Conservation (phyloP, 495 filamentous ascomycete genomes). For the Penicillium herquei region DNA sequence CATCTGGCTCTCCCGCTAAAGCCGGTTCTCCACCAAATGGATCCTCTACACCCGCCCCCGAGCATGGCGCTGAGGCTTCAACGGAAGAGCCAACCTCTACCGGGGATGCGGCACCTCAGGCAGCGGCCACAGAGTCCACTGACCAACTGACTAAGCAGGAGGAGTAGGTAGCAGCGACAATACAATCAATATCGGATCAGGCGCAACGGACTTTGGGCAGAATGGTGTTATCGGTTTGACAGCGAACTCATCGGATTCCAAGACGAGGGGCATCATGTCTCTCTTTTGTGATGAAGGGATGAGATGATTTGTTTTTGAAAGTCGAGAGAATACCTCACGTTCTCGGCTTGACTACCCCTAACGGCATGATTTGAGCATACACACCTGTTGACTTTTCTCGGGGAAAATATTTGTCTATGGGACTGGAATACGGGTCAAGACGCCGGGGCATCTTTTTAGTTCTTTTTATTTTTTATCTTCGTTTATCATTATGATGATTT, state of each 20-base stretch:
- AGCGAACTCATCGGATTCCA: constrained; percentile 24
- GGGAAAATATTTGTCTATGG: neutral
- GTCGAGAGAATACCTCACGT: constrained; percentile 1
- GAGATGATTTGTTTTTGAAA: constrained; percentile 8
- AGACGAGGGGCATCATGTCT: constrained; percentile 18
- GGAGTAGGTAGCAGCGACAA: constrained; percentile 22
- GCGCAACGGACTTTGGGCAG: constrained; percentile 44
- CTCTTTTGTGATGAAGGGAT: constrained; percentile 11
- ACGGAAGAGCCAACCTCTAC: constrained; percentile 17
- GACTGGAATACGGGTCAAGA: neutral
- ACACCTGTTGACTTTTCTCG: neutral
- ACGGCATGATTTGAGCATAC: neutral
- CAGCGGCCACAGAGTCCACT: constrained; percentile 19
- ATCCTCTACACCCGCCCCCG: constrained; percentile 11
- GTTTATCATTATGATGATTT: neutral
- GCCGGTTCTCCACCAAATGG: constrained; percentile 25
- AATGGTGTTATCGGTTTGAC: constrained; percentile 42
- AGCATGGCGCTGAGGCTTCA: constrained; percentile 17
- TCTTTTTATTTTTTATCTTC: neutral
- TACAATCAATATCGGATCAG: constrained; percentile 25
- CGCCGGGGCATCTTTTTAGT: neutral
- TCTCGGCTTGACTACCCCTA: neutral
- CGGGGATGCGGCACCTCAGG: constrained; percentile 24
- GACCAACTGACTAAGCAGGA: constrained; percentile 34
- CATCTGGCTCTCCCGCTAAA: constrained; percentile 18